These are phyloP conservation scores for Catharanthus roseus DNA, from an alignment of 257 asterid genomes.

Conservation along the genomic window DNA sequence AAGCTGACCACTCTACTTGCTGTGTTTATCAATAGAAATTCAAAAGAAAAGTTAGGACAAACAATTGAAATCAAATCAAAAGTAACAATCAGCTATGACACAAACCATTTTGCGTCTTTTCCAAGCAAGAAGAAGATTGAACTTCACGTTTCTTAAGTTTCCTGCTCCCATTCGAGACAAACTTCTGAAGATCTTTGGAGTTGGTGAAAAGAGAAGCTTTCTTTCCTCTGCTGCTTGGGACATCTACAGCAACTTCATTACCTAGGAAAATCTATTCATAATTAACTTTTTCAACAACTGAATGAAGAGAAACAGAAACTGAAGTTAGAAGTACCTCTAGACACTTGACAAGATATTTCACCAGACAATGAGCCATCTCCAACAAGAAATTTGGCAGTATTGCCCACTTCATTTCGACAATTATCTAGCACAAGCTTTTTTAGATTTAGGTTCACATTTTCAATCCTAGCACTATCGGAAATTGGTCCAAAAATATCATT, in stretches of 20 bases:
- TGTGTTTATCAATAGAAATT: slow-evolving; percentile 26
- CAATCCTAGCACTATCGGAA: slow-evolving; percentile 24
- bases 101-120: slow-evolving; percentile 45
- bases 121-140: slow-evolving; percentile 23
- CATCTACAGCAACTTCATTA: slow-evolving; percentile 32
- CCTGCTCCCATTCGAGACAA: slow-evolving; percentile 26
- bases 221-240: slow-evolving; percentile 26
- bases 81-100: slow-evolving; percentile 6
- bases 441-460: slow-evolving; percentile 15
- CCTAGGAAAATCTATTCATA: slow-evolving; percentile 14
- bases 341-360: slow-evolving; percentile 25
- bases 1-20: slow-evolving; percentile 43
- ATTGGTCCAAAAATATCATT: slow-evolving; percentile 24
- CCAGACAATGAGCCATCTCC: slow-evolving; percentile 28
- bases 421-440: slow-evolving; percentile 26
- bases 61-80: slow-evolving; percentile 7
- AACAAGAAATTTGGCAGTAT: slow-evolving; percentile 23
- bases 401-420: slow-evolving; percentile 18
- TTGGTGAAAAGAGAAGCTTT: slow-evolving; percentile 23
- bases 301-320: slow-evolving; percentile 2
- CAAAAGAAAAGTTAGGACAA: slow-evolving; percentile 7
- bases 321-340: slow-evolving; percentile 41
- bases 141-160: slow-evolving; percentile 27
- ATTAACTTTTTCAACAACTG: not conserved
- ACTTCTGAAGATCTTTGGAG: slow-evolving; percentile 28